These are phyloP conservation scores for Saccharomycopsis sp. DNA, from an alignment of 805 yeast species.

Conservation along the genomic window DNA sequence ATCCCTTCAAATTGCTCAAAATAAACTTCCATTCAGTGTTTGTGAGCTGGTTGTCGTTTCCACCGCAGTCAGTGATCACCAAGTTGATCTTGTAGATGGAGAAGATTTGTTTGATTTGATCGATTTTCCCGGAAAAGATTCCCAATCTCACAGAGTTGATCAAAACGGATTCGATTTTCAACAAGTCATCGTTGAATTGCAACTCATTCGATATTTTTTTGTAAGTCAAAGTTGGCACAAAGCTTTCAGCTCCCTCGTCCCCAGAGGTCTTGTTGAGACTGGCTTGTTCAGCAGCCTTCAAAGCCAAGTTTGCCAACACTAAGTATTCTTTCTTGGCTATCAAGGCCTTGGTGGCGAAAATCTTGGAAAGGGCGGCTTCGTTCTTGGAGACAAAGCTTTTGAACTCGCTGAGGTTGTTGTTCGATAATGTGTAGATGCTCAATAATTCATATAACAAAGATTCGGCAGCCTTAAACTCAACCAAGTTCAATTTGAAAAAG, in stretches of 20 bases:
- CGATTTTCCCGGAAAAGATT: constrained; percentile 20
- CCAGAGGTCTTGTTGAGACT: constrained; percentile 25
- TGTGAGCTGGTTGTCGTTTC: constrained; percentile 10
- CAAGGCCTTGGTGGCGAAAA: constrained; percentile 1
- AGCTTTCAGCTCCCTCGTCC: constrained; percentile 15
- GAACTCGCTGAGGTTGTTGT: constrained; percentile 14
- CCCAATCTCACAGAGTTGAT: constrained; percentile 19
- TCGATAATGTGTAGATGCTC: constrained; percentile 10
- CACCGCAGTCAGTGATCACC: constrained; percentile 8
- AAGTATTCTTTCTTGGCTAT: constrained; percentile 18
- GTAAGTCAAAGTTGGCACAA: constrained; percentile 16
- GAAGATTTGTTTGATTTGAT: constrained; percentile 20
- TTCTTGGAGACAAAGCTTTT: constrained; percentile 2
- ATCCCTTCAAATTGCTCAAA: constrained; percentile 17
- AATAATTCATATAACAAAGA: constrained; percentile 4
- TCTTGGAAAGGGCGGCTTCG: constrained; percentile 3
- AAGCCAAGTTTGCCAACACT: constrained; percentile 17
- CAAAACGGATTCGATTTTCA: constrained; percentile 18
- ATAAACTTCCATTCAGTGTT: constrained; percentile 19
- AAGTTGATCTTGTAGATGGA: constrained; percentile 19
- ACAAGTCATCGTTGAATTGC: constrained; percentile 12
- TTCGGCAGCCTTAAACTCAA: neutral
- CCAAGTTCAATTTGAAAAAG: constrained; percentile 11
- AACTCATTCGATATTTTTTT: constrained; percentile 21
- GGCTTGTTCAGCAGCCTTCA: constrained; percentile 26